Conservation (phyloP, 768 basidiomycete species). For the Pseudohyphozyma bogoriensis region DNA sequence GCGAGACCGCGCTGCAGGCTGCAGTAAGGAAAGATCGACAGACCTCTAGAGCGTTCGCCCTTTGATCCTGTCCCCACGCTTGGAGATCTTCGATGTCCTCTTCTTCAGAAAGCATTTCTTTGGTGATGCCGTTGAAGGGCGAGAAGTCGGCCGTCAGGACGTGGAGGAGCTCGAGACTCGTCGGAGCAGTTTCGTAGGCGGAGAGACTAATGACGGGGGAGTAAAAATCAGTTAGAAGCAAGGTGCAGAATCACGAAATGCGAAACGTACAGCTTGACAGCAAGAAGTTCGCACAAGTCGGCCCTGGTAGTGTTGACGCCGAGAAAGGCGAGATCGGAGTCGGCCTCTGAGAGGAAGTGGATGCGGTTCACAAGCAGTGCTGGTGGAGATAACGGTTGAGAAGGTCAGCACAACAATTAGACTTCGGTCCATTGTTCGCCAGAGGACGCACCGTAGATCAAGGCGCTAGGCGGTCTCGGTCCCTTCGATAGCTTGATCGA, state of each 20-base stretch:
- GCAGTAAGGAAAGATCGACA: too few relatives aligned
- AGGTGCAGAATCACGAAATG: slow-evolving; percentile 39
- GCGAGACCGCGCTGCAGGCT: too few relatives aligned
- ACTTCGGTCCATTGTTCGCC: background rate
- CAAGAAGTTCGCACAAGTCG: slow-evolving; percentile 73
- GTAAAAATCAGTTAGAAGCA: background rate
- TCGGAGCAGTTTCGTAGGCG: slow-evolving; percentile 32
- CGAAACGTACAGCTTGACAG: slow-evolving; percentile 72
- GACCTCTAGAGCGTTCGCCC: slow-evolving; percentile 30
- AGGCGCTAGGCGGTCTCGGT: slow-evolving; percentile 5
- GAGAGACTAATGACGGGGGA: background rate
- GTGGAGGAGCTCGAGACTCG: slow-evolving; percentile 56
- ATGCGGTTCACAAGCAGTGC: slow-evolving; percentile 1
- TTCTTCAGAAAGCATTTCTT: slow-evolving; percentile 54
- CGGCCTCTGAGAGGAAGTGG: slow-evolving; percentile 13
- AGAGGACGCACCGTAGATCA: slow-evolving; percentile 18
- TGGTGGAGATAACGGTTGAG: too few relatives aligned
- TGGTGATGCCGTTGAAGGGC: slow-evolving; percentile 65
- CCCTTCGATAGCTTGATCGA: slow-evolving; percentile 3
- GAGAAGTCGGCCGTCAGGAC: slow-evolving; percentile 76
- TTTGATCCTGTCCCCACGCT: slow-evolving; percentile 7
- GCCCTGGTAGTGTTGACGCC: slow-evolving; percentile 59
- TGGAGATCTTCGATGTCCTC: slow-evolving; percentile 53
- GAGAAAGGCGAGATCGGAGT: slow-evolving; percentile 15
- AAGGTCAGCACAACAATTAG: too few relatives aligned